A percentile compares a stretch with the other conserved stretches of the same genome.
Evolutionary conservation across 371 early-diverging fungal species (phyloP).

Genomic region (Fennellomyces sp.): DNA sequence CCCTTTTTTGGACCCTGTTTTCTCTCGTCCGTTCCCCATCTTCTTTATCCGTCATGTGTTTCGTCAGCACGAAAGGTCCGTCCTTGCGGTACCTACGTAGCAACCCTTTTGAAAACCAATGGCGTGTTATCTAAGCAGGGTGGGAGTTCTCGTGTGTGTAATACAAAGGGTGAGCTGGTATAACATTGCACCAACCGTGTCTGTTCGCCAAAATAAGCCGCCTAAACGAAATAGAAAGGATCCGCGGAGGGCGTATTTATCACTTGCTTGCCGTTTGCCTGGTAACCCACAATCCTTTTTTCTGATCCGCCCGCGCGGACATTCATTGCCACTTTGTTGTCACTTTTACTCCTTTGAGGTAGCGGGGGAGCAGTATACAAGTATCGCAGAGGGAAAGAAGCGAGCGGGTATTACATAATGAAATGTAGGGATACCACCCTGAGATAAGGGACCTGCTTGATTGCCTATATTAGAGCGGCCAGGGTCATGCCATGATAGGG

Average conservation of each 20-base stretch:
- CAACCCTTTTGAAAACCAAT: background rate
- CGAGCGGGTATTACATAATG: slow-evolving; percentile 1
- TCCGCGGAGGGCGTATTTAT: background rate
- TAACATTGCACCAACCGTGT: background rate
- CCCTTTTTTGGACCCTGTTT: slow-evolving; percentile 14
- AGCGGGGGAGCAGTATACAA: background rate
- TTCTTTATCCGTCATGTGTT: background rate
- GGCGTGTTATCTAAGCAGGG: slow-evolving; percentile 1
- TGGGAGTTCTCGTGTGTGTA: slow-evolving; percentile 2
- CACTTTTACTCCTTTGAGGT: background rate
- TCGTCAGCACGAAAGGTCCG: background rate
- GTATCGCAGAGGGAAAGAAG: background rate
- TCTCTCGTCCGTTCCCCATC: background rate
- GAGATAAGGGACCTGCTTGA: background rate
- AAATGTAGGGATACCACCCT: background rate
- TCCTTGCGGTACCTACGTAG: background rate
- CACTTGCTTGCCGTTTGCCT: background rate
- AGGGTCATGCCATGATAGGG: slow-evolving; percentile 6
- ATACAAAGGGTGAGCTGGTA: slow-evolving; percentile 1
- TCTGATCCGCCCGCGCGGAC: too few species aligned
- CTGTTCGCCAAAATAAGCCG: background rate
- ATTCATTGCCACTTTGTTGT: too few species aligned
- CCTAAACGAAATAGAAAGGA: background rate
- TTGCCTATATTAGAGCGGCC: background rate
- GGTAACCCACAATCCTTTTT: too few species aligned